phyloP scores from a whole-genome alignment of 2,329 filamentous ascomycete genomes.

The Alternaria sp. region DNA sequence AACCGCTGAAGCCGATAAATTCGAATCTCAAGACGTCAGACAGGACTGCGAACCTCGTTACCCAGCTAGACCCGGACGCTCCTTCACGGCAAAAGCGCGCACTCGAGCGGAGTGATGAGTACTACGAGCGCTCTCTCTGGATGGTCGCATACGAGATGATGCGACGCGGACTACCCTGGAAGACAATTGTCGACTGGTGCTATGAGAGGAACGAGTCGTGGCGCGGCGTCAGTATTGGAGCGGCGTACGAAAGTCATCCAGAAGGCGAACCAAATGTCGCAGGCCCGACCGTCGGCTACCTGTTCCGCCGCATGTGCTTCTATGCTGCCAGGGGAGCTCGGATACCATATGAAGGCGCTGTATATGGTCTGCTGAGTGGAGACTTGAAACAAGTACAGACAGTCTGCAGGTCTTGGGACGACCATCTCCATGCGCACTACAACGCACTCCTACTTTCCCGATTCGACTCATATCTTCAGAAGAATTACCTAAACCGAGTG shows the following conservation, averaged over 20 bases:
- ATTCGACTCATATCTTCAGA: slow-evolving; percentile 75
- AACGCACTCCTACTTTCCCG: slow-evolving; percentile 83
- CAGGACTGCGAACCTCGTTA: slow-evolving; percentile 71
- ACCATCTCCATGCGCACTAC: slow-evolving; percentile 85
- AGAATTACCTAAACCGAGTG: slow-evolving; percentile 60
- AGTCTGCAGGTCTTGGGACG: slow-evolving; percentile 82
- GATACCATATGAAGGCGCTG: slow-evolving; percentile 83
- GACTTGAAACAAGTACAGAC: slow-evolving; percentile 79
- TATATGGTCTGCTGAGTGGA: slow-evolving; percentile 89
- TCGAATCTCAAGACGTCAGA: slow-evolving; percentile 57
- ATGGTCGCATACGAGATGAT: slow-evolving; percentile 93
- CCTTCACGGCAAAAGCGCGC: slow-evolving; percentile 78
- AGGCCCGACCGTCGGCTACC: slow-evolving; percentile 54
- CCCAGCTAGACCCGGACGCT: slow-evolving; percentile 91
- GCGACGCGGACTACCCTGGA: slow-evolving; percentile 78
- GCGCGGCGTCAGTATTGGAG: slow-evolving; percentile 84
- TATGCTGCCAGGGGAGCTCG: slow-evolving; percentile 73
- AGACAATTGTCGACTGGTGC: slow-evolving; percentile 84
- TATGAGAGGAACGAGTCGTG: slow-evolving; percentile 85
- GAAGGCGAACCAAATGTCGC: slow-evolving; percentile 52
- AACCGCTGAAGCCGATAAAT: slow-evolving; percentile 49
- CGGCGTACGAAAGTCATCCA: slow-evolving; percentile 62
- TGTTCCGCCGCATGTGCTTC: slow-evolving; percentile 83
- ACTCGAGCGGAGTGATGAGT: slow-evolving; percentile 83
- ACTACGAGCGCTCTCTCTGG: slow-evolving; percentile 91